Conservation (phyloP, 202 grass and related monocot genomes). For the Zoysia matrella region DNA sequence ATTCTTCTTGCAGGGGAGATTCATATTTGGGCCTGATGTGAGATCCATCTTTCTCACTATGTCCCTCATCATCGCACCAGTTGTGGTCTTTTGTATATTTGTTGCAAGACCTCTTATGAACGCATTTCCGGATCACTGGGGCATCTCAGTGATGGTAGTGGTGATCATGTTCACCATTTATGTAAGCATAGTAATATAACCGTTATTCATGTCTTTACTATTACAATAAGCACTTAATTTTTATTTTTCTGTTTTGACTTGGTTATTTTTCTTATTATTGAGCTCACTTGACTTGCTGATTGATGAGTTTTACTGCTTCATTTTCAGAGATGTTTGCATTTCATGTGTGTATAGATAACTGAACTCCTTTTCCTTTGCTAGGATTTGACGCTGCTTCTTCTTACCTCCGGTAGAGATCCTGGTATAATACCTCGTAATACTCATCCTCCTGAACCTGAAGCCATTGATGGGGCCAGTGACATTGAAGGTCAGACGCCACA, state of each 20-base stretch:
- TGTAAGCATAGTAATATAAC: conserved; percentile 60
- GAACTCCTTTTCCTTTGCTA: conserved; percentile 41
- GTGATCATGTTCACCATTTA: conserved; percentile 88
- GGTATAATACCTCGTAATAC: too few species aligned
- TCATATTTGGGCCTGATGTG: conserved; percentile 97
- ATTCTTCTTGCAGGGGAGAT: conserved; percentile 95
- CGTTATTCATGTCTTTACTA: background rate
- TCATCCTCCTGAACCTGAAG: too few species aligned
- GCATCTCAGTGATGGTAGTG: conserved; percentile 84
- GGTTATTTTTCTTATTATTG: conserved; percentile 12
- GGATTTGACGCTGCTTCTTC: conserved; percentile 80
- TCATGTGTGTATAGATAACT: conserved; percentile 34
- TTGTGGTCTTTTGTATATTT: conserved; percentile 85
- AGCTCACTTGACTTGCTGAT: conserved; percentile 12
- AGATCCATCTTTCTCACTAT: conserved; percentile 96
- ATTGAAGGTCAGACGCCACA: too few species aligned
- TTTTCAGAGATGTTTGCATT: conserved; percentile 14
- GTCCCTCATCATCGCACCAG: conserved; percentile 79
- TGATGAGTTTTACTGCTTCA: background rate
- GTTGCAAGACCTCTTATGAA: conserved; percentile 81
- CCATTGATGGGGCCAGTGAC: too few species aligned
- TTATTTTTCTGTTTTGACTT: background rate
- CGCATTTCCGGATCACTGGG: conserved; percentile 77
- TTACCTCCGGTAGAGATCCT: too few species aligned
- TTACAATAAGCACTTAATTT: background rate